Percentiles rank a stretch among this genome's conserved stretches.
Conservation (phyloP, 257 asterid genomes). For the Petunia secreta region DNA sequence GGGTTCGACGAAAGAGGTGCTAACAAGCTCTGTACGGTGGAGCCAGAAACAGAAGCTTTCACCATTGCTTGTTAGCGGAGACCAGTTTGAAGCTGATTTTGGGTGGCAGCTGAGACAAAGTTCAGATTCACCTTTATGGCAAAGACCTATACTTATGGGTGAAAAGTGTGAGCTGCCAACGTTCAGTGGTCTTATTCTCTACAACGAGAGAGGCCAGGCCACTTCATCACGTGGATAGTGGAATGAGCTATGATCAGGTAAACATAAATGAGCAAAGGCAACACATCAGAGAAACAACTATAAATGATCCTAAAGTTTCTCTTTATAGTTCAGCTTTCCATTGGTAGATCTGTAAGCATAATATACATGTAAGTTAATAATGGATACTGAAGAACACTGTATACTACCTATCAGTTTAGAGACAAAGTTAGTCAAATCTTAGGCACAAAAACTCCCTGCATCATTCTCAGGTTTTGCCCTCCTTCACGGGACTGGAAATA, state of each 20-base stretch:
- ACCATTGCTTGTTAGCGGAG: conserved; percentile 37
- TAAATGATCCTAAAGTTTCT: background rate
- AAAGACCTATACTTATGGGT: conserved; percentile 87
- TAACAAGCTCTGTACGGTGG: conserved; percentile 62
- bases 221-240: conserved; percentile 41
- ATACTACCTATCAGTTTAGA: background rate
- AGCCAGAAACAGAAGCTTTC: conserved; percentile 49
- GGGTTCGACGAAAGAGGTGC: conserved; percentile 37
- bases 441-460: too few relatives aligned
- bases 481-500: too few relatives aligned
- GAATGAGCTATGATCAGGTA: background rate
- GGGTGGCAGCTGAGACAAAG: conserved; percentile 56
- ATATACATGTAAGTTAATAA: too few relatives aligned
- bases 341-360: background rate
- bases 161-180: conserved; percentile 84
- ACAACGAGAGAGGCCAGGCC: conserved; percentile 70
- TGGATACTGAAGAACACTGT: conserved; percentile 1
- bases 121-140: conserved; percentile 76
- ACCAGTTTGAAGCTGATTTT: conserved; percentile 34
- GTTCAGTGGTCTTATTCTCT: conserved; percentile 82
- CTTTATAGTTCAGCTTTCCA: background rate
- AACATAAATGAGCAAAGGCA: too few relatives aligned
- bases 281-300: conserved; percentile 21
- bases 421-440: too few relatives aligned
- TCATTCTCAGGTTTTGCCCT: background rate